phyloP scores from a whole-genome alignment of 1,139 yeast genomes.

The Zygoascus hellenicus region DNA sequence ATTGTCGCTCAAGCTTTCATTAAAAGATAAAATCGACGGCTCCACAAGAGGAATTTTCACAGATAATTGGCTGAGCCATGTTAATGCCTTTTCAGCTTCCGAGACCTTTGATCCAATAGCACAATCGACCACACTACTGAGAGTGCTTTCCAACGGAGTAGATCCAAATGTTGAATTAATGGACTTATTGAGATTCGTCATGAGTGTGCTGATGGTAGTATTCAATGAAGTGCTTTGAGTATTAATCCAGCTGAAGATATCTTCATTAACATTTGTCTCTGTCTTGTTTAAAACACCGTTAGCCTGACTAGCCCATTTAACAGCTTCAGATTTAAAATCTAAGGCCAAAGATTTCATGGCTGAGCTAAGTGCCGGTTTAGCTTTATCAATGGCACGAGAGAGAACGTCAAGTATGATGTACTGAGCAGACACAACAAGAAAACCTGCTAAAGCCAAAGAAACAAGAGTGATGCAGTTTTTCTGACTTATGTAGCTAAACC shows the following conservation, averaged over 20 bases:
- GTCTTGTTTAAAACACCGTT: constrained; percentile 42
- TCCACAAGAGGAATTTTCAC: constrained; percentile 53
- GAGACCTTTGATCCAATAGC: constrained; percentile 67
- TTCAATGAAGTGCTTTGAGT: constrained; percentile 52
- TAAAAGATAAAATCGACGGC: neutral
- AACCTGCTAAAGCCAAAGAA: constrained; percentile 40
- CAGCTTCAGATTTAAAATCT: constrained; percentile 20
- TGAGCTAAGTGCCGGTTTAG: constrained; percentile 8
- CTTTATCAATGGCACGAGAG: constrained; percentile 14
- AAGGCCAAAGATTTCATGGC: constrained; percentile 16
- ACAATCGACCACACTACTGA: constrained; percentile 64
- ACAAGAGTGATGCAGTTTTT: constrained; percentile 34
- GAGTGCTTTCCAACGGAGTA: constrained; percentile 60
- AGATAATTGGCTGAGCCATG: constrained; percentile 69
- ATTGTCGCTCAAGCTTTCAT: too few species aligned
- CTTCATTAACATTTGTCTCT: constrained; percentile 50
- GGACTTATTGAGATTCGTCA: constrained; percentile 47
- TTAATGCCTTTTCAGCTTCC: constrained; percentile 60
- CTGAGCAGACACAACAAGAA: constrained; percentile 41
- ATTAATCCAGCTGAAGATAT: constrained; percentile 61
- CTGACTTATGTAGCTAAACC: constrained; percentile 29
- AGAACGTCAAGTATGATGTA: constrained; percentile 34
- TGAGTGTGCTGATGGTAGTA: constrained; percentile 47
- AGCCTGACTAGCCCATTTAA: constrained; percentile 48
- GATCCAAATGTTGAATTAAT: constrained; percentile 55